phyloP scores from a whole-genome alignment of 2,329 filamentous ascomycete species.

The Exophiala alcalophila region DNA sequence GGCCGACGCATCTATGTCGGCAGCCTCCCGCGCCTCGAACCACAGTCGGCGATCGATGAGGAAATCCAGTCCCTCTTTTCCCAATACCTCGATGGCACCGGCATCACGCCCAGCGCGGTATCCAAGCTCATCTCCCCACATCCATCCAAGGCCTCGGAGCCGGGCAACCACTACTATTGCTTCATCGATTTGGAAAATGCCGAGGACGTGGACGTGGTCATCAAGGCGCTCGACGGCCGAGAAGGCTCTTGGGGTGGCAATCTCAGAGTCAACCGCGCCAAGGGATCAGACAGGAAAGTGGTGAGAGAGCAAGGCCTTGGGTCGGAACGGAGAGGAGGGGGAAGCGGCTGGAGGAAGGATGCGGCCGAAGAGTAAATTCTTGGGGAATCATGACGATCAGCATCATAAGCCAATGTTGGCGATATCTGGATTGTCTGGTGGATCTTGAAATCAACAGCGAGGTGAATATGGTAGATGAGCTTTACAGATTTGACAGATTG shows the following conservation, averaged over 20 bases:
- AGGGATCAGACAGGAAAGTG: constrained; percentile 26
- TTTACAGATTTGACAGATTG: too few relatives aligned
- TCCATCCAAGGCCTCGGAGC: constrained; percentile 51
- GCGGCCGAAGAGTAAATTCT: constrained; percentile 1
- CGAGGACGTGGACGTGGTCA: constrained; percentile 54
- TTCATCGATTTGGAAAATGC: constrained; percentile 61
- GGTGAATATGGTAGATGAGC: too few relatives aligned
- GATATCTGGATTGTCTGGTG: too few relatives aligned
- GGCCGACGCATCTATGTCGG: constrained; percentile 48
- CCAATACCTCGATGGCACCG: constrained; percentile 29
- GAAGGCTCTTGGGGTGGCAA: constrained; percentile 40
- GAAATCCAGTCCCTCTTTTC: constrained; percentile 46
- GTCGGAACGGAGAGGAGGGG: constrained; percentile 3
- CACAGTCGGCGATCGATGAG: constrained; percentile 42
- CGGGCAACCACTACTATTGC: constrained; percentile 60
- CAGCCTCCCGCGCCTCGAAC: constrained; percentile 44
- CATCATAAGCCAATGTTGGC: too few relatives aligned
- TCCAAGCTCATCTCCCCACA: constrained; percentile 58
- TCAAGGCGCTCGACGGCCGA: constrained; percentile 43
- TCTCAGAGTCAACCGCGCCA: constrained; percentile 42
- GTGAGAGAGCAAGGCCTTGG: constrained; percentile 22
- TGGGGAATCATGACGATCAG: too few relatives aligned
- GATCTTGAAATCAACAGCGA: too few relatives aligned
- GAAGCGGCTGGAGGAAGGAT: constrained; percentile 7
- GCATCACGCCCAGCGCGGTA: constrained; percentile 46